phyloP scores from a whole-genome alignment of 2,329 filamentous ascomycete species.

The Pseudogymnoascus sp. region DNA sequence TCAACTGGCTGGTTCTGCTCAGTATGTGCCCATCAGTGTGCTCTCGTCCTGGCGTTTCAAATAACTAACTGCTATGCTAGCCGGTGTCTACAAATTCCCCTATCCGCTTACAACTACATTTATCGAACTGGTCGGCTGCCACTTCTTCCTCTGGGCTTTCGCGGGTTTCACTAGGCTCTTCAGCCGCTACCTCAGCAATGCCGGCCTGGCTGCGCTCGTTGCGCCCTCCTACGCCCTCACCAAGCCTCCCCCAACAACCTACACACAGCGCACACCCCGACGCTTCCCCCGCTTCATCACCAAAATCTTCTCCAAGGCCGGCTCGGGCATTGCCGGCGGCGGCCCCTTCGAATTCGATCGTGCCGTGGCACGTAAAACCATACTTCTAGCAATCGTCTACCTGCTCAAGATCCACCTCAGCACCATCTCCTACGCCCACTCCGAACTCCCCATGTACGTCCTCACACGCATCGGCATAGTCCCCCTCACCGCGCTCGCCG shows the following conservation, averaged over 20 bases:
- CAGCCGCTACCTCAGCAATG: constrained; percentile 29
- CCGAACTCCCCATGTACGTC: constrained; percentile 43
- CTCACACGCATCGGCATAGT: constrained; percentile 43
- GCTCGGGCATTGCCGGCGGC: constrained; percentile 43
- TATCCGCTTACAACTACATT: constrained; percentile 44
- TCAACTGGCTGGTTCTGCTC: constrained; percentile 43
- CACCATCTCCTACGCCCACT: constrained; percentile 47
- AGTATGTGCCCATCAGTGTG: constrained; percentile 27
- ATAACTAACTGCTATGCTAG: constrained; percentile 20
- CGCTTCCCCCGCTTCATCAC: constrained; percentile 20
- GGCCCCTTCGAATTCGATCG: constrained; percentile 45
- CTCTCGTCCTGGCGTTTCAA: background rate
- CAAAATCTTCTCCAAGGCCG: constrained; percentile 26
- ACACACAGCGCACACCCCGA: constrained; percentile 22
- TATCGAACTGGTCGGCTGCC: constrained; percentile 41
- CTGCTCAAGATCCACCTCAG: constrained; percentile 42
- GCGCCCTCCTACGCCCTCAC: constrained; percentile 28
- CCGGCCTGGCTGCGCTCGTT: constrained; percentile 34
- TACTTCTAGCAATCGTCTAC: constrained; percentile 42
- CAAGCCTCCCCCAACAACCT: constrained; percentile 30
- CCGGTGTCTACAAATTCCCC: constrained; percentile 42
- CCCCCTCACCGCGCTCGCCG: constrained; percentile 40
- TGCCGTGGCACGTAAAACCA: constrained; percentile 37
- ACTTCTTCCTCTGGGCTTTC: constrained; percentile 38
- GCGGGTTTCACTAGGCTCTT: constrained; percentile 40